Evolutionary conservation across 768 basidiomycete genomes (phyloP), one percentile per base, ranked within the genome.

Genomic region (Cystofilobasidium capitatum): DNA sequence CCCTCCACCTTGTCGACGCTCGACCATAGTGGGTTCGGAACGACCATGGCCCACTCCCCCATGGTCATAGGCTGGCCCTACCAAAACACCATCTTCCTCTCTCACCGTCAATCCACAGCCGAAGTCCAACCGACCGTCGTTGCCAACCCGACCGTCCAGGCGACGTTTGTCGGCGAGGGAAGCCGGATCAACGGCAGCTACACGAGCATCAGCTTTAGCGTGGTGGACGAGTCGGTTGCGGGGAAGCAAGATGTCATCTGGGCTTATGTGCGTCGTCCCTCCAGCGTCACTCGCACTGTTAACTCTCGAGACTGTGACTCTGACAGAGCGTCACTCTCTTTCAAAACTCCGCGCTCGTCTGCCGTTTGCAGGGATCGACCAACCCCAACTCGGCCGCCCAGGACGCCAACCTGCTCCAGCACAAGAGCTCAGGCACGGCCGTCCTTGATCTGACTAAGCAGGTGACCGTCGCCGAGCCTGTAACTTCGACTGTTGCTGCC

Each of bases 21-120:
- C 2, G 24, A 3, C 35, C 37, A 36, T 58, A 66, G 65, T 39
- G 59, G 59, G 24, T 60, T 58, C 24, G 65, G 65, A 2, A 36
- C 58, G 45, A 59, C 44, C 14, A 66, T 66, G 65, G 65, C 65
- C 5, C 42, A 66, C 22, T 51, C 58, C 26, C 65, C 65, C 2
- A 66, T 66, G 65, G 51, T 64, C 51, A 64, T 64, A 31, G 22
- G 13, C 37, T 54, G 26, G 44, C 62, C 31, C 37, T 54, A 59
- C 42, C 37, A 59, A 14, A 49, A 47, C 45, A 35, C 45, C 17
- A 29, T 66, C n/a, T 24, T 33, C 26, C 29, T 66, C 40, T 66
- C 65, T 8, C 59, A 59, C 14, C 44, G 65, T 6, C 40, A 42
- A 13, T 29, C 65, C 12, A 44, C 55, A 20, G 45, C 58, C 22